Evolutionary conservation across 2,329 filamentous ascomycete species (phyloP).

Genomic region (Calonectria pseudoreteaudii): DNA sequence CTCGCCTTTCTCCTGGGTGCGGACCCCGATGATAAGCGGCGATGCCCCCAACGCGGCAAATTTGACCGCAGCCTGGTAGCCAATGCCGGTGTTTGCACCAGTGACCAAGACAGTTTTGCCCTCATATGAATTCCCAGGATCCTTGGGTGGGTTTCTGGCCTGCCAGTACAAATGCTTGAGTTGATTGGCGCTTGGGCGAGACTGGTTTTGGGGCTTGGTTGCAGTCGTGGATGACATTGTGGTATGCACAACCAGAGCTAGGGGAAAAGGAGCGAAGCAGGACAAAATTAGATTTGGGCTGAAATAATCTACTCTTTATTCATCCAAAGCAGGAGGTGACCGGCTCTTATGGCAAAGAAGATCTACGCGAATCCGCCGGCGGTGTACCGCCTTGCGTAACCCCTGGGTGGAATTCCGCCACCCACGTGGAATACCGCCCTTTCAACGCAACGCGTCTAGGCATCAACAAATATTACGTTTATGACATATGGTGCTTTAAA

Average conservation of each 20-base stretch:
- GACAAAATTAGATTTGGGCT: neutral
- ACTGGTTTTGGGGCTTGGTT: neutral
- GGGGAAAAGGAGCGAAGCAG: neutral
- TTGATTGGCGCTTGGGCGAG: neutral
- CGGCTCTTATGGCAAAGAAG: neutral
- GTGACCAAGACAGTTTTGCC: neutral
- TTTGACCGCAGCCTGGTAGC: neutral
- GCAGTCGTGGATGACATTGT: neutral
- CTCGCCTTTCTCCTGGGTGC: neutral
- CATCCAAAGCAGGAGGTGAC: neutral
- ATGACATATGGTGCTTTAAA: neutral
- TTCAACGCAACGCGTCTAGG: neutral
- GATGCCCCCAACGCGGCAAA: neutral
- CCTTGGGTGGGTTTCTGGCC: neutral
- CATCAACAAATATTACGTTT: neutral
- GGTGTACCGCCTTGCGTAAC: neutral
- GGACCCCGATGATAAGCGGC: neutral
- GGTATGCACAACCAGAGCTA: neutral
- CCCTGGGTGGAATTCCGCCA: neutral
- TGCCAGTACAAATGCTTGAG: neutral
- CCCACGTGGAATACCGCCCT: neutral
- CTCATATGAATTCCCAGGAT: neutral
- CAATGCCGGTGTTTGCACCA: neutral
- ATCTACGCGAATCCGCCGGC: neutral
- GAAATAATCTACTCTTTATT: neutral